Evolutionary conservation across 1,139 yeast genomes (phyloP), one percentile per base, ranked within the genome.

Genomic region (Blastobotrys aristatus): DNA sequence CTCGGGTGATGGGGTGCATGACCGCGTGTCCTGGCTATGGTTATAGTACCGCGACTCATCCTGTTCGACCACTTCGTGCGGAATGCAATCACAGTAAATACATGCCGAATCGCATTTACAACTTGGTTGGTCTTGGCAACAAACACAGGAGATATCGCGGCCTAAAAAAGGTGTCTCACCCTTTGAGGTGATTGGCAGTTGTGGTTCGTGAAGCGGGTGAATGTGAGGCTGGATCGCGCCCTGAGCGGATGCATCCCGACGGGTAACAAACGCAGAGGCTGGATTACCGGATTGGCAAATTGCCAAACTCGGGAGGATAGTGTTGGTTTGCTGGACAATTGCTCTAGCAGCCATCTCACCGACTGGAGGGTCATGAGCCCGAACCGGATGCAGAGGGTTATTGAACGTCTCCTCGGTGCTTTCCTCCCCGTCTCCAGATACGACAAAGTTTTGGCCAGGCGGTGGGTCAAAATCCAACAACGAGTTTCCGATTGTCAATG

Each of bases 321-420:
- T n/a, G 26, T 34, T 34, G 14, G 38, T 24, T 34, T 34, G 16
- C 18, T 17, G 26, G 4, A 34, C 38, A 17, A 34, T 18, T 11
- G 24, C 26, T 18, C 38, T 6, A 7, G 38, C 24, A 3, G 3
- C 38, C 4, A 17, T 16, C 18, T 18, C 24, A 3, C 38, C 38
- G 3, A 16, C 22, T 16, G 38, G 38, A 17, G 38, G 38, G 11
- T 5, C 5, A 4, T 37, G 27, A 6, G 40, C 40, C n/a, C 30
- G 29, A 21, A 37, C 40, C 29, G 40, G 40, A 4, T 29, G 17
- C 29, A 37, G 29, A n/a, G 29, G 27, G 27, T 36, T 7, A 8
- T 33, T 7, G n/a, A 33, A 33, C 37, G 16, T 5, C 22, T 33
- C 22, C 21, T 18, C 16, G 7, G 4, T 3, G n/a, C 13, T 8